Base-by-base conservation (phyloP, 306 rosid genomes). In the Cicer judaicum region DNA sequence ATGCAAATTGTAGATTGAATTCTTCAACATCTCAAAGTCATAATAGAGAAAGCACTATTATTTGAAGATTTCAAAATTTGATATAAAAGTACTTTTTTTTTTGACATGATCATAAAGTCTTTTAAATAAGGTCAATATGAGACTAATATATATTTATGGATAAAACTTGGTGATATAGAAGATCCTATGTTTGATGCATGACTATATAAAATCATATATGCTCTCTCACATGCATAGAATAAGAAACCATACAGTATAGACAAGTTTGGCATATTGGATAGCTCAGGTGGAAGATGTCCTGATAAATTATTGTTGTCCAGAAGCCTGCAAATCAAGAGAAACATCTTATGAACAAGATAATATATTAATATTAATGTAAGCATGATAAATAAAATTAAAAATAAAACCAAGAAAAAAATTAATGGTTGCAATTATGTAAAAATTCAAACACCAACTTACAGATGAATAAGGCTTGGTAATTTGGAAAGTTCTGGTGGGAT, bases 221-320 rank as follows among this genome's bases (percentile, higher is more conserved):
- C 64, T 15, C 5, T 52, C 1, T 15, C 36, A 70, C 19, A 49
- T 64, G 24, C 10, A 44, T 6, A 76, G 68, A 75, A 64, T 34
- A 68, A 70, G 64, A 81, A 81, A 77, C 64, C 82, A 74, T 84
- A 87, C 90, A 87, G 24, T 72, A 87, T 92, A 38, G 21, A 65
- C 62, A 95, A 83, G 3, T 0, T 78, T 39, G 89, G 91, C 80
- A 87, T 44, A 6, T 82, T 2, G 14, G 79, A 90, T 41, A 95
- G 78, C 76, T 85, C 84, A 0, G 76, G 64, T 0, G 99, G 99
- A 67, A 95, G 97, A 78, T 19, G 54, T 82, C 99, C 99, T 14
- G 98, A 68, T 77, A 95, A 74, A 14, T 95, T 92, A 90, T 95
- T 95, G 68, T 90, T 89, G 83, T 95, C 99, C 7, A 95, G 87